Evolutionary conservation across 805 yeast genomes (phyloP), one percentile per base, ranked within the genome.

Genomic region (Vanderwaltozyma yarrowii): DNA sequence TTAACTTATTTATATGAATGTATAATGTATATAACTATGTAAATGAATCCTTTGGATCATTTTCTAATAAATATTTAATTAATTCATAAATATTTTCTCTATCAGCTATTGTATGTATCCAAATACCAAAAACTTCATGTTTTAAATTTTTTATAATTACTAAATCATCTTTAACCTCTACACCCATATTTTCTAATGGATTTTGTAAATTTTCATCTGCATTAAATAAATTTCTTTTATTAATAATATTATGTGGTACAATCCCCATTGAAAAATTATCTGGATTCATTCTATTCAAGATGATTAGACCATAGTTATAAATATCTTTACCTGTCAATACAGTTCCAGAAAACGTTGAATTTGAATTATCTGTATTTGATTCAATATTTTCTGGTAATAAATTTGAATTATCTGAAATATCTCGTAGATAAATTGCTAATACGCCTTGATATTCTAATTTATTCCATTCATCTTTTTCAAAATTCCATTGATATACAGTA

Each of bases 51-150:
- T 57, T 55, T 24, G 62, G 61, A 37, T 56, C 60, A 42, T 46
- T 54, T 27, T 58, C 61, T 31, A 57, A 42, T 24, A 57, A 43
- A 40, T 56, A 56, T 37, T 60, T 60, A 16, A 69, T 50, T 36
- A 69, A 43, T 49, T 76, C 73, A 48, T 64, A 73, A 30, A 82
- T 62, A 47, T 73, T 72, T 32, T 69, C 70, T 56, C 89, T 66
- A 50, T 81, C 88, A 7, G 69, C 73, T 32, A 71, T 77, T 39
- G 80, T 76, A 52, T 79, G 83, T 16, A 82, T 69, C 92, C 92
- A 83, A 34, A 83, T 62, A 1, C 94, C 94, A 55, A 70, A 82
- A 11, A 81, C 78, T 32, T 79, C 83, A 17, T 81, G 86, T 36
- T 72, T 62, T 36, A 78, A 62, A 50, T 76, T 78, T 53, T 77